Conservation (phyloP, 2,329 filamentous ascomycete genomes). For the Raffaelea deltoideospora region DNA sequence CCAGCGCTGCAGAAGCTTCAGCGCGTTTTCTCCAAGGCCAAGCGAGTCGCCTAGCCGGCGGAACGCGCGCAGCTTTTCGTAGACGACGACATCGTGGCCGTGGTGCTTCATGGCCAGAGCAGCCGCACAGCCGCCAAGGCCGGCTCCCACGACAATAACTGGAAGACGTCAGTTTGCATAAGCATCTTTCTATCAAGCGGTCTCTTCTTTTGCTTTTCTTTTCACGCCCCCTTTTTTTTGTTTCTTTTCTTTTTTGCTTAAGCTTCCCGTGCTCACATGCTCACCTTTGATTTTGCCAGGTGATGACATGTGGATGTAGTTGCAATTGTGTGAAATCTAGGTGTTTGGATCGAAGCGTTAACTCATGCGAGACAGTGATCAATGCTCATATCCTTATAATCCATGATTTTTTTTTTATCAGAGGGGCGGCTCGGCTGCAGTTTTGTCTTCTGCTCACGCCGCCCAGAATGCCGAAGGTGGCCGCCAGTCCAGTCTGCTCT, state of each 20-base stretch:
- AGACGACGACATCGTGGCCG: slow-evolving; percentile 25
- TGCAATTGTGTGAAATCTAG: neutral
- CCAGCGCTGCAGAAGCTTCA: slow-evolving; percentile 28
- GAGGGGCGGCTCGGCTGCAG: no score
- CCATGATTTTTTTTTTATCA: no score
- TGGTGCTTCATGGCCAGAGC: slow-evolving; percentile 32
- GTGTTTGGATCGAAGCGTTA: no score
- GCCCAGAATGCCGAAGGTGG: no score
- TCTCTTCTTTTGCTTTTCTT: no score
- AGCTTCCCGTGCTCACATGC: neutral
- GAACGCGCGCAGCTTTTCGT: slow-evolving; percentile 28
- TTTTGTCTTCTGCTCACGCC: no score
- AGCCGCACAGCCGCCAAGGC: slow-evolving; percentile 31
- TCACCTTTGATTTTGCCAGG: slow-evolving; percentile 2
- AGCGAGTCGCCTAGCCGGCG: slow-evolving; percentile 28
- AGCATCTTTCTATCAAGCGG: neutral
- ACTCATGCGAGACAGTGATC: no score
- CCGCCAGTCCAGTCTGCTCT: no score
- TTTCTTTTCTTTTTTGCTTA: no score
- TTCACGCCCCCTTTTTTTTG: no score
- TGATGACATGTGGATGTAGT: neutral
- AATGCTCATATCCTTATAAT: no score
- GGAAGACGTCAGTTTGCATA: neutral
- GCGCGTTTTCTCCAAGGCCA: slow-evolving; percentile 29
- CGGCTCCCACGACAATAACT: slow-evolving; percentile 34